Evolutionary conservation across 2,329 filamentous ascomycete species (phyloP), one percentile per base, ranked within the genome.

Genomic region (Sclerotinia subarctica): DNA sequence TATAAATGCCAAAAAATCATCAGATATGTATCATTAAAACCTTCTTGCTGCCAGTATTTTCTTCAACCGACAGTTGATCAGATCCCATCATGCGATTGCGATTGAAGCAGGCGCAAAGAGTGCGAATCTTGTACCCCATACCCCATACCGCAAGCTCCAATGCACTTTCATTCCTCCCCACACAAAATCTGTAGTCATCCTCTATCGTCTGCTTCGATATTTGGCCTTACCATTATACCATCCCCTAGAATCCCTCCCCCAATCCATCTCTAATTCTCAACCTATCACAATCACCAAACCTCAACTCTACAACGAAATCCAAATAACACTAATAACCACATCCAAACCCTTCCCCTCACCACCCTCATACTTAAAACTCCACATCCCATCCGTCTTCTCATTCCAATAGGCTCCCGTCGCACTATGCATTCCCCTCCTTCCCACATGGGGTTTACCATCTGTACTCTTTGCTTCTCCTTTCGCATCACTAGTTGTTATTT

Each of bases 391-490:
- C 80, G 90, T 92, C 82, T 93, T 92, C 81, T 93, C 91, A 80
- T 95, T 93, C 92, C 92, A 95, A 84, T 90, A 95, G 46, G 91
- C 92, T 60, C 91, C 92, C 56, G 90, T 91, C 29, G 92, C 91
- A 78, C 88, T 91, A 82, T 95, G 92, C 92, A 95, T 95, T 72
- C 95, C 95, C 72, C 94, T 88, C 73, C 94, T 88, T 67, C 93
- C 94, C 68, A 91, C 90, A 77, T 90, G 87, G n/a, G 86, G 84
- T 81, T 88, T 89, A 72, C 85, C 86, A 70, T 87, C 84, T 38
- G 87, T 89, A 70, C 85, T 84, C 42, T 83, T 73, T 10, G 77
- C 74, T 78, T 78, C 79, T 5, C 75, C 74, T 67, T 76, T 77
- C 66, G 81, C 80, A 71, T 84, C 82, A 77, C 85, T 85, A 64